phyloP scores from a whole-genome alignment of 148 eudicot species.

The Camellia sinensis region DNA sequence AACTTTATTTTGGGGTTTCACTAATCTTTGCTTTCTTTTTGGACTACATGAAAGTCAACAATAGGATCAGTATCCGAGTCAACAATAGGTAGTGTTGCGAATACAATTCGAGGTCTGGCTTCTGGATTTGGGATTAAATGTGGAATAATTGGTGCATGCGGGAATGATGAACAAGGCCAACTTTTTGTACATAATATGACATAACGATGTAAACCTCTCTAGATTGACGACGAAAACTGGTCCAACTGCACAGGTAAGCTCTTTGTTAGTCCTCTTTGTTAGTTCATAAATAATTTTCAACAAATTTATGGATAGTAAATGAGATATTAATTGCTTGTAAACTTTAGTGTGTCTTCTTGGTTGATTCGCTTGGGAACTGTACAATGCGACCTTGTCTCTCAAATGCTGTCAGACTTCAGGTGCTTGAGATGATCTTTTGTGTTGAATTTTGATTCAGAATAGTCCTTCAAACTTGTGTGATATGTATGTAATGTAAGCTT shows the following conservation, averaged over 20 bases:
- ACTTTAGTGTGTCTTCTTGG: slow-evolving; percentile 73
- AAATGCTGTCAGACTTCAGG: slow-evolving; percentile 72
- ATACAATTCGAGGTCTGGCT: slow-evolving; percentile 77
- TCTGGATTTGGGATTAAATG: slow-evolving; percentile 61
- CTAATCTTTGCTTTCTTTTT: no score
- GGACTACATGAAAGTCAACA: no score
- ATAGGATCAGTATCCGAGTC: no score
- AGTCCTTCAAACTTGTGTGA: no score
- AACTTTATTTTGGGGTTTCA: no score
- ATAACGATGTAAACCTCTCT: slow-evolving; percentile 50
- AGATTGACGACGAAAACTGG: slow-evolving; percentile 58
- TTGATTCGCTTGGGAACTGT: slow-evolving; percentile 70
- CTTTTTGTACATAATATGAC: slow-evolving; percentile 54
- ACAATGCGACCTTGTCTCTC: slow-evolving; percentile 87
- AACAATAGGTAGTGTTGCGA: slow-evolving; percentile 61
- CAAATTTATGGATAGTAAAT: no score
- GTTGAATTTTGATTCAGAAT: background rate
- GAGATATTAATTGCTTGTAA: no score
- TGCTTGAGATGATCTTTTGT: slow-evolving; percentile 18
- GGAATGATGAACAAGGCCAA: slow-evolving; percentile 66
- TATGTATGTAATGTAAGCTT: no score
- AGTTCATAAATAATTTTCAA: background rate
- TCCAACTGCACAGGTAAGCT: slow-evolving; percentile 61
- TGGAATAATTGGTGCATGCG: slow-evolving; percentile 81
- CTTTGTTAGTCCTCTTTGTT: background rate